Evolutionary conservation across 148 eudicot species (phyloP).

Genomic region (Camellia granthamiana): DNA sequence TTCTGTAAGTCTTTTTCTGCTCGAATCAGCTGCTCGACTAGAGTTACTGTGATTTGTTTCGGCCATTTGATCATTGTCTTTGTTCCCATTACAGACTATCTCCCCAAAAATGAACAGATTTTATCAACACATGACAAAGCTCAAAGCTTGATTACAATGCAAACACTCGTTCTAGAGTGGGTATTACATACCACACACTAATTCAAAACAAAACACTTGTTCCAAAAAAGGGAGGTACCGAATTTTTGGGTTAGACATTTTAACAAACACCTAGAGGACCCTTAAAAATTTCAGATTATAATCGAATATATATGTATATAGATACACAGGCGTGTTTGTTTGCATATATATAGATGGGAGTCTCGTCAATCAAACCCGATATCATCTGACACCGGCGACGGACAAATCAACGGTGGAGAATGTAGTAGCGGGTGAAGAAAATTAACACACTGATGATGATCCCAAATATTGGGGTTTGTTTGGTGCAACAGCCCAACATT

Average conservation of each 20-base stretch:
- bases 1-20: constrained; percentile 68
- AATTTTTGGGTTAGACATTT: constrained; percentile 8
- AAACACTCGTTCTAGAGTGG: background rate
- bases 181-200: background rate
- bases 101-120: constrained; percentile 10
- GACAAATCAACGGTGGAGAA: too few species aligned
- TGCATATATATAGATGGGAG: background rate
- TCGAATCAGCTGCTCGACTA: constrained; percentile 66
- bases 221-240: background rate
- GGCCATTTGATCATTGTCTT: constrained; percentile 66
- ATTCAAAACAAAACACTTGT: background rate
- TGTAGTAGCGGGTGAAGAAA: too few species aligned
- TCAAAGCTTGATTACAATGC: background rate
- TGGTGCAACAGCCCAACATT: too few species aligned
- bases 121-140: background rate
- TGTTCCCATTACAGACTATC: constrained; percentile 32
- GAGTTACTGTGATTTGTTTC: constrained; percentile 53
- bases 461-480: too few species aligned
- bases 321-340: background rate
- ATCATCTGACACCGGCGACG: background rate
- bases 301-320: background rate
- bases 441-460: too few species aligned
- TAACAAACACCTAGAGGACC: background rate
- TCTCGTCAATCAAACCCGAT: background rate
- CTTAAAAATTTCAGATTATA: background rate